Evolutionary conservation across 148 eudicot species (phyloP).

Genomic region (Arctostaphylos glauca): DNA sequence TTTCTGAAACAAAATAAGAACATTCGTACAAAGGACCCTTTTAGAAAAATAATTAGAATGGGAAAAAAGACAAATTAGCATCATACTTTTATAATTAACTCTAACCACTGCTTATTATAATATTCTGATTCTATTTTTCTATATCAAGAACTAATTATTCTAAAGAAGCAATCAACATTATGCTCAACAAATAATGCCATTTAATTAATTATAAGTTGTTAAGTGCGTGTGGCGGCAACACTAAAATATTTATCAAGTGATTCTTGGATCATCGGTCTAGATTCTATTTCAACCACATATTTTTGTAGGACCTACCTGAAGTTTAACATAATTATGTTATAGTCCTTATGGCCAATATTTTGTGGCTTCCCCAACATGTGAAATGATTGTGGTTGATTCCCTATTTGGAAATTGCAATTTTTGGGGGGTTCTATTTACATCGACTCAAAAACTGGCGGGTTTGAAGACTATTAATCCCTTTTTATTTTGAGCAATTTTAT

Average conservation of each 20-base stretch:
- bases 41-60: neutral
- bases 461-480: too few species aligned
- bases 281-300: neutral
- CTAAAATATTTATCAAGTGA: neutral
- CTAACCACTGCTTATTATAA: neutral
- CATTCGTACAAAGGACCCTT: neutral
- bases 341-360: neutral
- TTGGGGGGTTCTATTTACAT: too few species aligned
- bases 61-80: neutral
- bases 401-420: too few species aligned
- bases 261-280: neutral
- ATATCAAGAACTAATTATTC: neutral
- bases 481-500: too few species aligned
- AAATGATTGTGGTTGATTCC: neutral
- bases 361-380: neutral
- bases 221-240: too few species aligned
- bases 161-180: neutral
- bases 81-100: neutral
- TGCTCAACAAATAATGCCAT: neutral
- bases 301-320: neutral
- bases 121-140: neutral
- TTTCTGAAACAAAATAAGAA: neutral
- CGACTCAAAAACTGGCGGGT: too few species aligned
- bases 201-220: neutral
- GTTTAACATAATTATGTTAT: neutral